Conservation (phyloP, 768 basidiomycete species). For the Sarcodon sp. region DNA sequence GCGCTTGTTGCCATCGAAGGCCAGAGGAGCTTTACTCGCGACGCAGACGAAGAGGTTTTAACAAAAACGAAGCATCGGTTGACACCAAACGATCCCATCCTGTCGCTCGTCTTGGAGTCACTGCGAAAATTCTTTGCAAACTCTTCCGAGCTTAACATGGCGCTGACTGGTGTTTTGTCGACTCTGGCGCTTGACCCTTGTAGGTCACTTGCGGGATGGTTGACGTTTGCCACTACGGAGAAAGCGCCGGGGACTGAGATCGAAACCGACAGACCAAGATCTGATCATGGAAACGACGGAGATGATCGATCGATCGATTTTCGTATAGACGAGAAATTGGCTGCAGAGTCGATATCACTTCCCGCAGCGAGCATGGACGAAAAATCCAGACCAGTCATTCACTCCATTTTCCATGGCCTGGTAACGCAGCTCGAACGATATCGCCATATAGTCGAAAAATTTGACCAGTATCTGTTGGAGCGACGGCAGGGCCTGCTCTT, state of each 20-base stretch:
- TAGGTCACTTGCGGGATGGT: constrained; percentile 80
- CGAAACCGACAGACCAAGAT: neutral
- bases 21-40: constrained; percentile 29
- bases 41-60: constrained; percentile 24
- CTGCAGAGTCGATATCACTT: constrained; percentile 40
- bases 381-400: constrained; percentile 62
- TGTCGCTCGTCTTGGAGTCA: constrained; percentile 56
- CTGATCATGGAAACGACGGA: constrained; percentile 31
- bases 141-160: constrained; percentile 77
- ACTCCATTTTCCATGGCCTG: constrained; percentile 70
- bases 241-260: constrained; percentile 7
- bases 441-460: constrained; percentile 58
- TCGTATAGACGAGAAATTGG: constrained; percentile 50
- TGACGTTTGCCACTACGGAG: constrained; percentile 43
- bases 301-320: constrained; percentile 81
- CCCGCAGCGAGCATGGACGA: constrained; percentile 63
- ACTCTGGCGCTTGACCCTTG: constrained; percentile 77
- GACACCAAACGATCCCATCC: constrained; percentile 63
- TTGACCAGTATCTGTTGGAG: constrained; percentile 77
- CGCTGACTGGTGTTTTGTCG: constrained; percentile 72
- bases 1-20: constrained; percentile 55
- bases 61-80: constrained; percentile 57
- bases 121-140: constrained; percentile 77
- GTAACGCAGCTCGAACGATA: constrained; percentile 75
- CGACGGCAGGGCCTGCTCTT: constrained; percentile 83